Base-by-base conservation (phyloP, 805 yeast species). In the Isabelozyma heimii region DNA sequence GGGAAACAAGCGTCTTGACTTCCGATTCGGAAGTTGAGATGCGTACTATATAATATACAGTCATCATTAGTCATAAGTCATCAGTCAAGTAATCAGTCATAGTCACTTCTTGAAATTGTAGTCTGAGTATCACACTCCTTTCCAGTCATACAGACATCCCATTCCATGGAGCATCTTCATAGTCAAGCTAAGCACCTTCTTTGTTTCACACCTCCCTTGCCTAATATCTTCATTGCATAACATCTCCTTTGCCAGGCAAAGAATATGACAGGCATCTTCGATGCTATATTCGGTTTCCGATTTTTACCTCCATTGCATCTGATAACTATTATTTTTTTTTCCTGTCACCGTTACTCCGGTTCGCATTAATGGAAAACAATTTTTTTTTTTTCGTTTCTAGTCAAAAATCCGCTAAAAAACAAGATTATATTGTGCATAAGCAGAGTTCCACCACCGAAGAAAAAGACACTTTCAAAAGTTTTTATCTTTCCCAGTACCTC, bases 1-100 rank as follows among this genome's bases (percentile, higher is more conserved):
- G 43, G 67, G 67, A 24, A 62, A 60, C 44, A 62, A 59, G 49
- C 49, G 63, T 20, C 47, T 61, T 37, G 64, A 61, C 47, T 62
- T 62, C 46, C 51, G 59, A 37, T 60, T 62, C 47, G 61, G 49
- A 30, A 54, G 53, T 43, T 61, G 53, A 47, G 16, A 44, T 38
- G 16, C 35, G 42, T 47, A 38, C n/a, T n/a, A 37, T 37, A 2
- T 37, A 2, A 37, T 14, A 5, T 37, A 9, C 13, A 30, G 35
- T 30, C 10, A 30, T 30, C 35, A 30, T 2, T 5, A 30, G 35
- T 13, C 35, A 10, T 10, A 10, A 10, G 35, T 30, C 35, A 30
- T 30, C 3, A 30, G 10, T 28, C 35, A 28, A 10, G 10, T 7
- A 4, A 10, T 28, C 4, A 28, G 10, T 30, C n/a, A 10, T 30